phyloP scores from a whole-genome alignment of 805 yeast species.

The Saturnispora gosingensis region DNA sequence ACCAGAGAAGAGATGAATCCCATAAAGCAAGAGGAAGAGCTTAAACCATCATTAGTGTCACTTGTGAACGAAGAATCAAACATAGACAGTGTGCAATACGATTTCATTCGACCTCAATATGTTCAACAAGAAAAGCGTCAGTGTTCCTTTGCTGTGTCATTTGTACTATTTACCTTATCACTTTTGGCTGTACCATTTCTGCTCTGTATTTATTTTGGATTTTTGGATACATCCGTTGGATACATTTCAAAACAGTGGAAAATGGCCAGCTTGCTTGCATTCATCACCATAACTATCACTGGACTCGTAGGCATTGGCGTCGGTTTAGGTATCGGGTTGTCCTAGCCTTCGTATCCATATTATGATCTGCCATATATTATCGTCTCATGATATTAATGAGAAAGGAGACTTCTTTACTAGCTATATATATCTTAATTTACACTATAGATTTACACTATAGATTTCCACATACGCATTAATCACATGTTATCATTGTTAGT shows the following conservation, averaged over 20 bases:
- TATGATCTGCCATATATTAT: background rate
- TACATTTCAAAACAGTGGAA: conserved; percentile 13
- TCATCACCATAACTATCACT: conserved; percentile 13
- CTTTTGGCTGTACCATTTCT: conserved; percentile 3
- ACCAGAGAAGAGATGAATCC: background rate
- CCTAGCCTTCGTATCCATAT: background rate
- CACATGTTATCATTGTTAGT: no score
- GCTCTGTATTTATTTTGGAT: conserved; percentile 5
- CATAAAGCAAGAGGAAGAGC: background rate
- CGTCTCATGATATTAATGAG: background rate
- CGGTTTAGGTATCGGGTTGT: conserved; percentile 22
- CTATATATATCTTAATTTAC: background rate
- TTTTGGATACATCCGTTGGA: conserved; percentile 3
- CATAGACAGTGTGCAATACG: background rate
- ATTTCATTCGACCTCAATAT: conserved; percentile 1
- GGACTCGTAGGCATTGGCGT: conserved; percentile 20
- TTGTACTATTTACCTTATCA: background rate
- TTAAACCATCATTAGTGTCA: background rate
- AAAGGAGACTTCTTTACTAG: background rate
- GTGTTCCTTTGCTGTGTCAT: background rate
- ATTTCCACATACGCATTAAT: no score
- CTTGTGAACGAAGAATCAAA: background rate
- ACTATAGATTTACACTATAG: background rate
- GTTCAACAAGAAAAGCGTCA: background rate
- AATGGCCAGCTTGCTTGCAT: conserved; percentile 16